These are phyloP conservation scores for Claviceps humidiphila DNA, from an alignment of 2,329 filamentous ascomycete genomes.

Conservation along the genomic window DNA sequence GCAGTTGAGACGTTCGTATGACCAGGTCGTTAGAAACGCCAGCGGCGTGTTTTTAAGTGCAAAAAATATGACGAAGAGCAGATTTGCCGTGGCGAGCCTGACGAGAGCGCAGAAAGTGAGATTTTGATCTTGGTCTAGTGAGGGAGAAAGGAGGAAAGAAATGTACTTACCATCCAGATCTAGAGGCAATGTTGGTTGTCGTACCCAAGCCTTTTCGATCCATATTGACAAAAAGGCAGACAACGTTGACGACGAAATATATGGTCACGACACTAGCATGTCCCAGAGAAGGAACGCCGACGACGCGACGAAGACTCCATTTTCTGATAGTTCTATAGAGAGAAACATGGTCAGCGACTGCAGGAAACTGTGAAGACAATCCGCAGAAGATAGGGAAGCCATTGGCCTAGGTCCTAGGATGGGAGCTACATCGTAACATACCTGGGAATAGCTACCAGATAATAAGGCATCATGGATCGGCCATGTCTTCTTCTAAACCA, in stretches of 20 bases:
- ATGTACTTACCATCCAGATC: conserved; percentile 24
- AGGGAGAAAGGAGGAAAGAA: too few relatives aligned
- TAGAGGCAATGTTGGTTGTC: conserved; percentile 22
- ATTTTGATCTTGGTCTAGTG: neutral
- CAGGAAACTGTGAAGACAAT: too few relatives aligned
- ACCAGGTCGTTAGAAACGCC: conserved; percentile 37
- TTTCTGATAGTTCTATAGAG: conserved; percentile 15
- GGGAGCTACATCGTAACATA: neutral
- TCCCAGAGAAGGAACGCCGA: conserved; percentile 18
- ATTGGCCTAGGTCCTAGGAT: too few relatives aligned
- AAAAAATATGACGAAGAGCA: conserved; percentile 39
- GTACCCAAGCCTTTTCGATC: conserved; percentile 17
- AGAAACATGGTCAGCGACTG: neutral
- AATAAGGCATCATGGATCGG: neutral
- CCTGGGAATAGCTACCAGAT: conserved; percentile 1
- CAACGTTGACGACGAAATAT: conserved; percentile 22
- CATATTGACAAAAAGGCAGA: conserved; percentile 20
- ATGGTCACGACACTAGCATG: conserved; percentile 17
- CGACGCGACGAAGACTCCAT: conserved; percentile 14
- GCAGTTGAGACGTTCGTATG: conserved; percentile 45
- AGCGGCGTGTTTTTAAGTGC: conserved; percentile 46
- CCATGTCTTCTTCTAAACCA: neutral
- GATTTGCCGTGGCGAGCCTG: conserved; percentile 31
- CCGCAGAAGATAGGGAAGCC: too few relatives aligned
- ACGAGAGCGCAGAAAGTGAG: too few relatives aligned